Evolutionary conservation across 164 flowering plant genomes (phyloP), one percentile per base, ranked within the genome.

Genomic region (Houttuynia cordata): DNA sequence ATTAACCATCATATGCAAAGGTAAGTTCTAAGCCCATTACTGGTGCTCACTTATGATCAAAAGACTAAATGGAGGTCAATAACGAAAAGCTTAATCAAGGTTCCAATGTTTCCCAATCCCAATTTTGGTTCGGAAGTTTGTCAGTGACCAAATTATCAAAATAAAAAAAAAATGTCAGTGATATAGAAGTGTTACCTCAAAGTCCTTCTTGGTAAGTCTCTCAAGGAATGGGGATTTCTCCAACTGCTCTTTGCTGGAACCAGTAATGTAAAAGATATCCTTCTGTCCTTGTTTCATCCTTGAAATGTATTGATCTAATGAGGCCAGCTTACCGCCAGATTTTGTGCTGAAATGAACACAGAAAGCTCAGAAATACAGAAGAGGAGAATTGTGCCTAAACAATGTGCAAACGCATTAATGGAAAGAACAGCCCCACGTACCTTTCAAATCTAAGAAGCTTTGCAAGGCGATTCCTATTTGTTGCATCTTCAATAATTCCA

Each of bases 191-290:
- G 21, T 49, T 72, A 92, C 98, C 96, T 93, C 98, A 51, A 78
- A 93, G 59, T 80, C 75, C 60, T 90, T 93, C 88, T 88, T 93
- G 51, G 72, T 80, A 51, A 93, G 96, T 70, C 94, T 82, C 76
- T 93, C 98, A 56, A 93, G 88, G 96, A 93, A 93, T 50, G 98
- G 98, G 51, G 98, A 93, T 55, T 88, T 93, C 71, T 88, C 96
- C 72, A 93, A 70, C 56, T 87, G 96, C 58, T 90, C 97, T 75
- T 90, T 93, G 91, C 78, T 93, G 53, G 83, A 58, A 58, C 98
- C 99, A 0, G 99, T 93, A 4, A 90, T 80, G 78, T 93, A 93
- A 63, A 90, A 93, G 73, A 93, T 90, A 59, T 93, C 99, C 73
- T 90, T 93, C 64, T 93, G 99, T 45, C 92, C 96, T 4, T 83